A percentile compares a stretch with the other conserved stretches of the same genome.
Conservation (phyloP, 140 eudicot genomes). For the Senecio squalidus region DNA sequence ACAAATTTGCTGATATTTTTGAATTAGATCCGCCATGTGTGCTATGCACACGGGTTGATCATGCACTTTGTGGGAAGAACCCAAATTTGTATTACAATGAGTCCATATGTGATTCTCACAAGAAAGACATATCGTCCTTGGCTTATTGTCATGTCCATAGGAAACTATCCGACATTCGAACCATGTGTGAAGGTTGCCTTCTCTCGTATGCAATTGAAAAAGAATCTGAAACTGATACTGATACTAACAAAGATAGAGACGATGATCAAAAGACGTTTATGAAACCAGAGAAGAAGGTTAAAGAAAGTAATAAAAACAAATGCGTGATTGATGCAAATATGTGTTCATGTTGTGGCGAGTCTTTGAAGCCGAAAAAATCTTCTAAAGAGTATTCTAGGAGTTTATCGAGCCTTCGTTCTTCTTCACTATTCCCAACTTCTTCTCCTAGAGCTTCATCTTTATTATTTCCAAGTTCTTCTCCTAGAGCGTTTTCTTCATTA, state of each 20-base stretch:
- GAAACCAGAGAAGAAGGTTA: slow-evolving; percentile 26
- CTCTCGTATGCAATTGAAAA: slow-evolving; percentile 70
- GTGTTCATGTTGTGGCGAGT: slow-evolving; percentile 88
- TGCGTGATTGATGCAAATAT: neutral
- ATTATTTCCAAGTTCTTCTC: slow-evolving; percentile 26
- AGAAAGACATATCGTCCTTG: slow-evolving; percentile 71
- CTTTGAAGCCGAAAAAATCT: slow-evolving; percentile 42
- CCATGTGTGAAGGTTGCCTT: slow-evolving; percentile 87
- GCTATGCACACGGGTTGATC: slow-evolving; percentile 84
- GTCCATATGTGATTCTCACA: slow-evolving; percentile 78
- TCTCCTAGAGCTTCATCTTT: slow-evolving; percentile 27
- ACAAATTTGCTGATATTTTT: slow-evolving; percentile 53
- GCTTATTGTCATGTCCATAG: slow-evolving; percentile 79
- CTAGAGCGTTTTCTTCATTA: slow-evolving; percentile 27
- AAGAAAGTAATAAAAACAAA: slow-evolving; percentile 14
- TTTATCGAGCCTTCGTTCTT: slow-evolving; percentile 26
- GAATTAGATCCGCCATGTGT: slow-evolving; percentile 64
- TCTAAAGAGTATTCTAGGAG: slow-evolving; percentile 23
- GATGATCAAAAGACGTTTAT: slow-evolving; percentile 18
- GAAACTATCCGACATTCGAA: slow-evolving; percentile 62
- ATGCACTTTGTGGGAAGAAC: slow-evolving; percentile 39
- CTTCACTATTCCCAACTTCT: slow-evolving; percentile 18
- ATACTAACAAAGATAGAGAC: slow-evolving; percentile 33
- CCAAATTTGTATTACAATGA: slow-evolving; percentile 49
- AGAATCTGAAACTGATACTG: slow-evolving; percentile 36